These are phyloP conservation scores for Xanthoconium separans DNA, from an alignment of 1,284 basidiomycete genomes.

Conservation along the genomic window DNA sequence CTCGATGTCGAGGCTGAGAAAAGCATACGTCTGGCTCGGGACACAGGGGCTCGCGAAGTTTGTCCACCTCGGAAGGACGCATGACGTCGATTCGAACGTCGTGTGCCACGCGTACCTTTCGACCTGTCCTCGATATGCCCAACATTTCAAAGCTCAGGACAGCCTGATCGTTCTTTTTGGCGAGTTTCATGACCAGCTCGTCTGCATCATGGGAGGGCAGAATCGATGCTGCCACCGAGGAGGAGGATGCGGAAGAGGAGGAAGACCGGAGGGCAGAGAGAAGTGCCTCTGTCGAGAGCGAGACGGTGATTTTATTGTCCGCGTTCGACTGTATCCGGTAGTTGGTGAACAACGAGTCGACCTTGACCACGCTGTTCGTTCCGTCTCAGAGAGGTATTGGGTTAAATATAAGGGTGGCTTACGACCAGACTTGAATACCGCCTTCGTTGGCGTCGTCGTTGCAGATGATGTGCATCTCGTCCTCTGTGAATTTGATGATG, in stretches of 20 bases:
- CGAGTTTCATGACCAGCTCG: conserved; percentile 79
- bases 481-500: conserved; percentile 76
- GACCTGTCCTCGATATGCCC: conserved; percentile 53
- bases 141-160: conserved; percentile 74
- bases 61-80: conserved; percentile 68
- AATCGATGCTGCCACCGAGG: conserved; percentile 30
- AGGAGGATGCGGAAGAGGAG: conserved; percentile 41
- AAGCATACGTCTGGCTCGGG: conserved; percentile 78
- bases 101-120: conserved; percentile 60
- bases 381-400: neutral
- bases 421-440: conserved; percentile 94
- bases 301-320: conserved; percentile 79
- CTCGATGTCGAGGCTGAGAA: neutral
- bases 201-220: conserved; percentile 46
- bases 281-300: conserved; percentile 72
- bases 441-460: conserved; percentile 77
- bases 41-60: conserved; percentile 80
- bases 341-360: conserved; percentile 72
- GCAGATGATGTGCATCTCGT: conserved; percentile 82
- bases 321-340: conserved; percentile 89
- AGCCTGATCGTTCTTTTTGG: conserved; percentile 78
- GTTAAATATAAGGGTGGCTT: conserved; percentile 30
- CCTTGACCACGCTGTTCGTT: conserved; percentile 52
- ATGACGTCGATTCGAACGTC: conserved; percentile 79
- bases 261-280: conserved; percentile 73